Conservation (phyloP, 495 filamentous ascomycete genomes). For the Polyplosphaeria fusca region DNA sequence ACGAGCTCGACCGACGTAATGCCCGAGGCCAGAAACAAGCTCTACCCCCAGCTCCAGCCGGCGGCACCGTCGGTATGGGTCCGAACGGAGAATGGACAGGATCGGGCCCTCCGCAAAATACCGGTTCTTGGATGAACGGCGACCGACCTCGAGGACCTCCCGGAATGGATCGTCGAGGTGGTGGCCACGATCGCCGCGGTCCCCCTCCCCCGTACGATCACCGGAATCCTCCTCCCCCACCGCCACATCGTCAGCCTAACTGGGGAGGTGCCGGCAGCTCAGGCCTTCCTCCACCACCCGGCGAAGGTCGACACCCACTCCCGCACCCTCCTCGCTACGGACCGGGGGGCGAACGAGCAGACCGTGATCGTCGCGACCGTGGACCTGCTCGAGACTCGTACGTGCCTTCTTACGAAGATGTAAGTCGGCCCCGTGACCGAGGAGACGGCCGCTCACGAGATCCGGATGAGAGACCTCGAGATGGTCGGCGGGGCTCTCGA, state of each 20-base stretch:
- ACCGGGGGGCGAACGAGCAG: slow-evolving; percentile 9
- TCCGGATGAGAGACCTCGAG: slow-evolving; percentile 25
- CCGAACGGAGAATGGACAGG: slow-evolving; percentile 60
- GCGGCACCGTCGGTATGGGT: slow-evolving; percentile 77
- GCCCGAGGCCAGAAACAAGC: slow-evolving; percentile 74
- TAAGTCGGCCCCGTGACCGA: background rate
- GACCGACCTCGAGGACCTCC: slow-evolving; percentile 27
- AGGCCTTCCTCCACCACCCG: slow-evolving; percentile 26
- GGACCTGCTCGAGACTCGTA: slow-evolving; percentile 34
- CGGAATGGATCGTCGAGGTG: slow-evolving; percentile 11
- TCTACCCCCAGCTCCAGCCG: slow-evolving; percentile 84
- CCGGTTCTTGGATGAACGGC: slow-evolving; percentile 26
- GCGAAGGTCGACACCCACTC: slow-evolving; percentile 30
- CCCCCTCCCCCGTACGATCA: slow-evolving; percentile 32
- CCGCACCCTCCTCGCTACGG: slow-evolving; percentile 32
- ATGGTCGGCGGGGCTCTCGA: slow-evolving; percentile 29
- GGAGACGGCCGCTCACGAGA: slow-evolving; percentile 27
- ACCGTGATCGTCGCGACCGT: slow-evolving; percentile 5
- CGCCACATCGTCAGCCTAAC: slow-evolving; percentile 27
- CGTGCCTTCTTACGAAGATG: slow-evolving; percentile 36
- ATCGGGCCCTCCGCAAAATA: slow-evolving; percentile 32
- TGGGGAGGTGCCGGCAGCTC: slow-evolving; percentile 11
- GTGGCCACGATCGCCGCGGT: slow-evolving; percentile 27
- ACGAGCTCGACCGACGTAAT: slow-evolving; percentile 89
- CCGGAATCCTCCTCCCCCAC: slow-evolving; percentile 34